Evolutionary conservation across 2,329 filamentous ascomycete genomes (phyloP), one percentile per base, ranked within the genome.

Genomic region (Alternaria brassicicola): DNA sequence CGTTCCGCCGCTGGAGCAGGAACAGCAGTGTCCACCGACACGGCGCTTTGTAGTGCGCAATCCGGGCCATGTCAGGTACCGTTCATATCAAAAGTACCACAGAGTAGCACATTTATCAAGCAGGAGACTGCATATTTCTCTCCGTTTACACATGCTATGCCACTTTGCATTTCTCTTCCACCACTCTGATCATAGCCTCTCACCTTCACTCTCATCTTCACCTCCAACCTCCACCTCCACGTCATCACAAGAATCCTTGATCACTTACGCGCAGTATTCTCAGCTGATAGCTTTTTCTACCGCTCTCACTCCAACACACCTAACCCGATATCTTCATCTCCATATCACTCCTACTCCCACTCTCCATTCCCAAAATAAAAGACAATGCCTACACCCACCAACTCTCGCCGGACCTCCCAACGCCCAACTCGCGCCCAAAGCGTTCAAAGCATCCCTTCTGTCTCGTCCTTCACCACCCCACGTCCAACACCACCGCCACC

Each of bases 1-100:
- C 74, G 2, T 83, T 87, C 65, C 77, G 86, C 55, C 79, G 83
- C 61, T 85, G 83, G 84, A 83, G 78, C 9, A 82, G 77, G 67
- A 81, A 86, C 62, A 83, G 81, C 57, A 81, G 75, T n/a, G 84
- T 88, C 12, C 84, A 88, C 17, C 50, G 45, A n/a, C 55, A 54
- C 1, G 26, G 47, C 33, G 35, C 33, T 21, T 51, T 58, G 46
- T 61, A 58, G 23, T 17, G 35, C 17, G 21, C n/a, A 26, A 1
- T 15, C 15, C 50, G 10, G 9, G 9, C 28, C 28, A 30, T 10
- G 30, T 31, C 10, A 31, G 12, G 6, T 31, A 31, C 13, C 30
- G 12, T 31, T 31, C 30, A 15, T 12, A 15, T n/a, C 8, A 3
- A 15, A 31, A 15, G 1, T 15, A 6, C 30, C 15, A 3, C 17